A percentile compares a stretch with the other conserved stretches of the same genome.
These are phyloP conservation scores for Pholiota microspora DNA, from an alignment of 768 basidiomycete genomes.

Conservation along the genomic window DNA sequence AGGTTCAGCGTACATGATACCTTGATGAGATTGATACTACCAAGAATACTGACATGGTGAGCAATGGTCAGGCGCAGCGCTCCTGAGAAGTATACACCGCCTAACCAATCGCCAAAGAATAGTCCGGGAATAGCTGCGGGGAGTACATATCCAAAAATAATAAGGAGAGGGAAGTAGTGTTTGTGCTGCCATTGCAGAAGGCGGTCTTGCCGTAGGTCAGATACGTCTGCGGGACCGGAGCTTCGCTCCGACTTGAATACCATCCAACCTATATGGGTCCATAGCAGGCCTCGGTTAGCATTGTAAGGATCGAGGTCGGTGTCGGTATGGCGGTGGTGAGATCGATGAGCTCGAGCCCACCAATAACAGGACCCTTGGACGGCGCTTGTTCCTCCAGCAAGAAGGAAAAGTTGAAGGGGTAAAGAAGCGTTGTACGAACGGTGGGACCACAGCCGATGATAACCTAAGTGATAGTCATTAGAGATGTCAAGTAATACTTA, in stretches of 20 bases:
- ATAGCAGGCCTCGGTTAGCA: slow-evolving; percentile 71
- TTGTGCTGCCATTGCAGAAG: slow-evolving; percentile 79
- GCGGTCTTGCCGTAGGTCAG: slow-evolving; percentile 67
- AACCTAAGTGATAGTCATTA: slow-evolving; percentile 40
- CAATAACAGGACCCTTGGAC: slow-evolving; percentile 86
- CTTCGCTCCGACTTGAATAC: slow-evolving; percentile 70
- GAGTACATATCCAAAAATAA: slow-evolving; percentile 68
- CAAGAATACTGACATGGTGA: slow-evolving; percentile 63
- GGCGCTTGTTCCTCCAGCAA: slow-evolving; percentile 76
- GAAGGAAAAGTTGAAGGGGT: slow-evolving; percentile 69
- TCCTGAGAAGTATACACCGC: slow-evolving; percentile 77
- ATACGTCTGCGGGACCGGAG: slow-evolving; percentile 70
- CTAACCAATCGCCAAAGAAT: slow-evolving; percentile 73
- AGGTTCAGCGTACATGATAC: slow-evolving; percentile 4
- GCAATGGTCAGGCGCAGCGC: slow-evolving; percentile 69
- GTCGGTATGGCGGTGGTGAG: slow-evolving; percentile 83
- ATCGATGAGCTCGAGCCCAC: slow-evolving; percentile 84
- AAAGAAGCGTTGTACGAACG: slow-evolving; percentile 75
- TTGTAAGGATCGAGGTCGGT: slow-evolving; percentile 86
- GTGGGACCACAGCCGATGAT: slow-evolving; percentile 87
- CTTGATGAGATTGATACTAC: background rate
- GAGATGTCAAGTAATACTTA: background rate
- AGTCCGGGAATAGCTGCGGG: slow-evolving; percentile 70
- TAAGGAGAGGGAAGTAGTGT: slow-evolving; percentile 61
- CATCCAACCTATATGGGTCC: slow-evolving; percentile 87